phyloP scores from a whole-genome alignment of 2,329 filamentous ascomycete species.

The Cladosporium sp. region DNA sequence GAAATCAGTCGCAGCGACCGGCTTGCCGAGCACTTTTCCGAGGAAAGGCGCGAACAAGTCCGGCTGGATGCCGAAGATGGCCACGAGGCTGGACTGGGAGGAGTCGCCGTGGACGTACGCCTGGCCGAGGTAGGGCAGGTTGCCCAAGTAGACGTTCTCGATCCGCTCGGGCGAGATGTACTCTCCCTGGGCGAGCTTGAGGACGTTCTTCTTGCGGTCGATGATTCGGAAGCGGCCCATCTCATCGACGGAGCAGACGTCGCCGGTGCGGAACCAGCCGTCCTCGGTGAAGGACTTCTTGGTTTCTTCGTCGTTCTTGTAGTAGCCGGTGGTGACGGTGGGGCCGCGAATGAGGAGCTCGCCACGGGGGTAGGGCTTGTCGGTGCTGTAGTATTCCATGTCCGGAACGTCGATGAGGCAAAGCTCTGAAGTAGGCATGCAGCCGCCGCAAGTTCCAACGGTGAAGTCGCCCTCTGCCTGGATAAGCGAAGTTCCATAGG shows the following conservation, averaged over 20 bases:
- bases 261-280: slow-evolving; percentile 96
- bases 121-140: slow-evolving; percentile 72
- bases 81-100: slow-evolving; percentile 78
- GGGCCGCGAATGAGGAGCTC: slow-evolving; percentile 83
- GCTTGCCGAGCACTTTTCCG: slow-evolving; percentile 67
- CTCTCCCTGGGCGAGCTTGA: slow-evolving; percentile 96
- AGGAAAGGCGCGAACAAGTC: slow-evolving; percentile 80
- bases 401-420: slow-evolving; percentile 87
- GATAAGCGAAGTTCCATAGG: slow-evolving; percentile 73
- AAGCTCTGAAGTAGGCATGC: slow-evolving; percentile 67
- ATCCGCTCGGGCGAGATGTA: slow-evolving; percentile 97
- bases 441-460: slow-evolving; percentile 77
- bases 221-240: slow-evolving; percentile 88
- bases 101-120: slow-evolving; percentile 91
- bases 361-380: slow-evolving; percentile 86
- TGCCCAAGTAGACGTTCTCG: slow-evolving; percentile 89
- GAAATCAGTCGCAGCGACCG: slow-evolving; percentile 64
- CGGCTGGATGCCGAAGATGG: slow-evolving; percentile 83
- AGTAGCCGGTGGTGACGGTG: slow-evolving; percentile 83
- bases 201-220: slow-evolving; percentile 97
- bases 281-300: slow-evolving; percentile 77
- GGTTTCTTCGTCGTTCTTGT: slow-evolving; percentile 86
- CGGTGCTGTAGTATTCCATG: slow-evolving; percentile 85
- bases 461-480: slow-evolving; percentile 72
- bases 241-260: slow-evolving; percentile 83